Evolutionary conservation across 495 filamentous ascomycete genomes (phyloP), one percentile per base, ranked within the genome.

Genomic region (Bryoglossum gracile): DNA sequence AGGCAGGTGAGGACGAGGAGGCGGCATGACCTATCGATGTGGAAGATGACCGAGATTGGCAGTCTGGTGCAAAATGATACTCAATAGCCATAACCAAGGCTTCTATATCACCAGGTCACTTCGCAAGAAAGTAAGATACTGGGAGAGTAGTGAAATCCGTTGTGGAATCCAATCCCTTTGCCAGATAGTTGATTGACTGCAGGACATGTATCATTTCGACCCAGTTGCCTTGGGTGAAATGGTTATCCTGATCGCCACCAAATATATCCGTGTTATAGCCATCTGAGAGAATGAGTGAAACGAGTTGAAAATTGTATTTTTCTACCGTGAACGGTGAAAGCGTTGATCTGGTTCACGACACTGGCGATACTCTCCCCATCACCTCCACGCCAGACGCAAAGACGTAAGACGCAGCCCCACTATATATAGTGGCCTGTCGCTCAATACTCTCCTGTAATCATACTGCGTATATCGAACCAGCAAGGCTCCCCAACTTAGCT

Each of bases 251-350:
- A 13, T 35, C 33, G 16, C 37, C 37, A 22, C 17, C 37, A 17
- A 19, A 39, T 19, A 19, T 39, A 17, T 39, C 37, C 3, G 37
- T 39, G 13, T 39, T 19, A 10, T 14, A 17, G 17, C 19, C 37
- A 39, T 24, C n/a, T 11, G 39, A 13, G 8, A 43, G 8, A 28
- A 11, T 13, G 21, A 43, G 39, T 19, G 21, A 19, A 13, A 43
- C 17, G 9, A 43, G 21, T 19, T 43, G 21, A 10, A 3, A 13
- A 10, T 13, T 25, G 21, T 11, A 5, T 30, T 30, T 13, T 30
- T 30, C 21, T n/a, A 11, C 23, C 14, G 39, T 43, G 39, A 43
- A 11, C 23, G 16, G 39, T 43, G 39, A 43, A 43, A 26, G 17
- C 21, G 23, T 43, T 43, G 39, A 43, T 23, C 39, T 43, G 19